Conservation (phyloP, 768 basidiomycete species). For the Termitomyces sp. region DNA sequence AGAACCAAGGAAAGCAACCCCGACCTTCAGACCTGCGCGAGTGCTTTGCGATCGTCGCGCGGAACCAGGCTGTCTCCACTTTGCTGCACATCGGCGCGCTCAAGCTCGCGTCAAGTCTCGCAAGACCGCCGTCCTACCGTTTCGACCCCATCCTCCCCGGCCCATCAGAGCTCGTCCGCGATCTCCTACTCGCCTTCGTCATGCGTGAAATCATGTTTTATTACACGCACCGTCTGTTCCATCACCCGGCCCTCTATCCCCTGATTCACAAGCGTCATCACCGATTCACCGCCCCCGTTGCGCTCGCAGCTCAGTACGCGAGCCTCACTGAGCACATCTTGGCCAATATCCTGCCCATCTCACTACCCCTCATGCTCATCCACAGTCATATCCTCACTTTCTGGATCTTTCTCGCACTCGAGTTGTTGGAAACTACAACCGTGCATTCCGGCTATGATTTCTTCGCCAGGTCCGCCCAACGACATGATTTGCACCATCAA, state of each 20-base stretch:
- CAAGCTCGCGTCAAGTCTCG: background rate
- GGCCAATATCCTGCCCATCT: slow-evolving; percentile 23
- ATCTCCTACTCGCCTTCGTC: slow-evolving; percentile 16
- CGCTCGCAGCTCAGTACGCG: slow-evolving; percentile 24
- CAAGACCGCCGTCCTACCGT: slow-evolving; percentile 12
- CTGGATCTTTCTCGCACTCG: slow-evolving; percentile 21
- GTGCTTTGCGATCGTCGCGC: slow-evolving; percentile 17
- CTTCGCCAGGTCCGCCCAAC: slow-evolving; percentile 17
- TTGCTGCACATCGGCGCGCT: slow-evolving; percentile 15
- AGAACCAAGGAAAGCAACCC: slow-evolving; percentile 21
- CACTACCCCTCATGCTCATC: slow-evolving; percentile 19
- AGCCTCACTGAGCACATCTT: slow-evolving; percentile 21
- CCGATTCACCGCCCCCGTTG: slow-evolving; percentile 26
- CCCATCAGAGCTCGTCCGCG: slow-evolving; percentile 12
- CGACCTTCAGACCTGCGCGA: slow-evolving; percentile 17
- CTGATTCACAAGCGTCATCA: slow-evolving; percentile 25
- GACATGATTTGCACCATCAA: slow-evolving; percentile 25
- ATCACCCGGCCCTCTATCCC: slow-evolving; percentile 20
- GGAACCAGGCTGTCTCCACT: slow-evolving; percentile 21
- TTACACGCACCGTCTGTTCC: slow-evolving; percentile 23
- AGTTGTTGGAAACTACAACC: slow-evolving; percentile 21
- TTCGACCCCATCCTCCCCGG: slow-evolving; percentile 18
- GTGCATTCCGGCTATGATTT: slow-evolving; percentile 26
- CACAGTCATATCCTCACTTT: slow-evolving; percentile 21
- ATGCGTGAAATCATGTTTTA: slow-evolving; percentile 25